Conservation (phyloP, 2,329 filamentous ascomycete species). For the Colletotrichum sp. region DNA sequence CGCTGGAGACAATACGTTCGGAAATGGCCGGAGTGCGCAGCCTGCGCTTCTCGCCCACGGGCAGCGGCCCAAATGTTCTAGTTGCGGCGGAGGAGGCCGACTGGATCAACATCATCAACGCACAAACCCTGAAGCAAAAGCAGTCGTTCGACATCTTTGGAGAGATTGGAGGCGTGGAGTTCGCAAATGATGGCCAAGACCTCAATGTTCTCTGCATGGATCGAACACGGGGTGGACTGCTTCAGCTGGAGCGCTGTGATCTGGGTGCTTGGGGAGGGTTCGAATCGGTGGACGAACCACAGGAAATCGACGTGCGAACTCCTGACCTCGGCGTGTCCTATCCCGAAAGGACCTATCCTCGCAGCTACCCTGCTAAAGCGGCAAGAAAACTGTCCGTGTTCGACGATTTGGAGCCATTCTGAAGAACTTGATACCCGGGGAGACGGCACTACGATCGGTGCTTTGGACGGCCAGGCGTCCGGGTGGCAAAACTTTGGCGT, state of each 20-base stretch:
- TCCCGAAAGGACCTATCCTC: background rate
- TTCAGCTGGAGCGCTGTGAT: constrained; percentile 62
- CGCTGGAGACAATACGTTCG: constrained; percentile 61
- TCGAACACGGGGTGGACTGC: constrained; percentile 66
- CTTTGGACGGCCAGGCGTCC: background rate
- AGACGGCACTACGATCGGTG: background rate
- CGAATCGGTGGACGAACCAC: background rate
- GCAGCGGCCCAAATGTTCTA: constrained; percentile 69
- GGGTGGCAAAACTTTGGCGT: background rate
- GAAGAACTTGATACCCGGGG: constrained; percentile 13
- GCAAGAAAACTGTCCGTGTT: constrained; percentile 2
- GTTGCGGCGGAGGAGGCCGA: constrained; percentile 80
- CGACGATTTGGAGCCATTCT: constrained; percentile 28
- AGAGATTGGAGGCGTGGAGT: constrained; percentile 71
- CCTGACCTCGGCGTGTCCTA: background rate
- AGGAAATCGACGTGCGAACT: background rate
- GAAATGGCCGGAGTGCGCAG: constrained; percentile 73
- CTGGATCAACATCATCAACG: constrained; percentile 73
- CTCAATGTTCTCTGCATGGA: constrained; percentile 75
- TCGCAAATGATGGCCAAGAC: constrained; percentile 70
- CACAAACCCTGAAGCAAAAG: constrained; percentile 65
- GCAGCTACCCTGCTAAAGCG: background rate
- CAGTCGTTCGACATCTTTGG: constrained; percentile 79
- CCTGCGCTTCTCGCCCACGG: constrained; percentile 74
- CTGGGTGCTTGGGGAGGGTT: constrained; percentile 24